Evolutionary conservation across 257 asterid genomes (phyloP), one percentile per base, ranked within the genome.

Genomic region (Fraxinus pennsylvanica): DNA sequence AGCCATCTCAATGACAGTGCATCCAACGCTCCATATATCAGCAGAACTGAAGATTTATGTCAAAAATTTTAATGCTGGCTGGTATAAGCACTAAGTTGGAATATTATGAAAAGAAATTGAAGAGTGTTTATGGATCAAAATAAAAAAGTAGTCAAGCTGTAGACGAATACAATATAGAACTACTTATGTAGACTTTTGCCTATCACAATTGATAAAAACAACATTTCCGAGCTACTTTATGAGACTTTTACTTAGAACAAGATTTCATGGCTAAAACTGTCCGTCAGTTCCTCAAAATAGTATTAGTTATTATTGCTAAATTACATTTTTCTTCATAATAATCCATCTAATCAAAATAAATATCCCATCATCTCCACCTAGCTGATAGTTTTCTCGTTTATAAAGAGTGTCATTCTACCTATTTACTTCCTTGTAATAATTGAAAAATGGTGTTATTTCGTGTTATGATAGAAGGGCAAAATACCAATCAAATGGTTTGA

Each of bases 11-110:
- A 96, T 94, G 61, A 96, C 90, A 25, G 99, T 96, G 83, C 99
- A 96, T 73, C 99, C 99, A 74, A 96, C 99, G 84, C 99, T 96
- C 99, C 98, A 96, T 85, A 96, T 91, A 87, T 96, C 99, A 61
- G 98, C 99, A 63, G 99, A 92, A 88, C 99, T 96, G 90, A 72
- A 81, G 67, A 71, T 21, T 85, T 79, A 19, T 45, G 70, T 30
- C 80, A 88, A 79, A 29, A 81, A 69, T 33, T 35, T 50, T 73
- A 65, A 22, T 35, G 13, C 36, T 22, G 63, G 65, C 10, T 27
- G 71, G 72, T 38, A 70, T 69, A 54, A 50, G 29, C 4, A 36
- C 25, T 73, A 54, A 30, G n/a, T 35, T 30, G 30, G 29, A 74
- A 73, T 65, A 47, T 35, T 68, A 15, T 69, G 21, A 68, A 36